Evolutionary conservation across 2,329 filamentous ascomycete genomes (phyloP).

Genomic region (Talaromyces albobiverticillius): DNA sequence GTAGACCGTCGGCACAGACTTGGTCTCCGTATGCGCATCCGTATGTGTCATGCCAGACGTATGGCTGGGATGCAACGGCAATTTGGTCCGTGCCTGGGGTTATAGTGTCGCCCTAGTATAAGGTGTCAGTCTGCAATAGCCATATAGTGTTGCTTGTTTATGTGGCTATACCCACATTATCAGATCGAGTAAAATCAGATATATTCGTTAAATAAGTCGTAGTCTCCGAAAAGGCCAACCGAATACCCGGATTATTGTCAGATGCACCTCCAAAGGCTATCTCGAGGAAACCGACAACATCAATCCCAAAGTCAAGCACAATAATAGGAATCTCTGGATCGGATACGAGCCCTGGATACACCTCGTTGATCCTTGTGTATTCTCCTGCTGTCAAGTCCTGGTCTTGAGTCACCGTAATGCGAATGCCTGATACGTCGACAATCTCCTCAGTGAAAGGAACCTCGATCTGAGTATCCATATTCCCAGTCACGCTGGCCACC

Average conservation of each 20-base stretch:
- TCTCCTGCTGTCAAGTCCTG: background rate
- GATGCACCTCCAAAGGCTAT: constrained; percentile 16
- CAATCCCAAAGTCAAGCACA: constrained; percentile 18
- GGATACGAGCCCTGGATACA: background rate
- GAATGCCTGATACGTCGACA: background rate
- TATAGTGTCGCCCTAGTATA: constrained; percentile 27
- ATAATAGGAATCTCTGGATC: constrained; percentile 4
- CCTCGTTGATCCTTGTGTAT: constrained; percentile 1
- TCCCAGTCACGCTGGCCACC: background rate
- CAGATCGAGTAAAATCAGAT: constrained; percentile 19
- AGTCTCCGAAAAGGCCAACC: constrained; percentile 18
- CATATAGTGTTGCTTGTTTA: too few relatives aligned
- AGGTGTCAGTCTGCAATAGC: too few relatives aligned
- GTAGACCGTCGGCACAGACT: constrained; percentile 53
- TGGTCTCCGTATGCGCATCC: constrained; percentile 43
- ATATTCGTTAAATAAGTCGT: constrained; percentile 15
- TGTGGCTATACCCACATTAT: constrained; percentile 4
- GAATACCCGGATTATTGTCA: constrained; percentile 14
- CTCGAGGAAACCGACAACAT: constrained; percentile 17
- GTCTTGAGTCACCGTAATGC: constrained; percentile 1
- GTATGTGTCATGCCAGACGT: constrained; percentile 46
- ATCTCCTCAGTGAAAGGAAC: constrained; percentile 1
- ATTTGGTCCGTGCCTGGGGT: constrained; percentile 52
- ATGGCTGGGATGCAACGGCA: constrained; percentile 42
- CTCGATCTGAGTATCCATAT: background rate